Evolutionary conservation across 805 yeast species (phyloP).

Genomic region (Isabelozyma rhagii): DNA sequence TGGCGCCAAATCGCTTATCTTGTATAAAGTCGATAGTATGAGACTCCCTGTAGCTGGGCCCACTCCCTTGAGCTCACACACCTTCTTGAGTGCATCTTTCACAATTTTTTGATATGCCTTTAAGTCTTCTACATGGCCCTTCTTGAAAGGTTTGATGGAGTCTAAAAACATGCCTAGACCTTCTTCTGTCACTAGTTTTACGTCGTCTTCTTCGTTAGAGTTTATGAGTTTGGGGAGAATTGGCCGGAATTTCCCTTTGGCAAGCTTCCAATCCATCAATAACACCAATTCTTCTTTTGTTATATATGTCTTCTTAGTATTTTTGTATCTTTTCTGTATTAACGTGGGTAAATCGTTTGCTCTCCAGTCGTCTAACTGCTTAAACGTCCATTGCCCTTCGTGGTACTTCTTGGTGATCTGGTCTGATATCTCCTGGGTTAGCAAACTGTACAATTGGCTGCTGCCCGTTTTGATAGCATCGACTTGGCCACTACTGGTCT

Average conservation of each 20-base stretch:
- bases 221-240: conserved; percentile 38
- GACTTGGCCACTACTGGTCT: not conserved
- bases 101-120: conserved; percentile 15
- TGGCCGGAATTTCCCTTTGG: conserved; percentile 45
- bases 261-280: conserved; percentile 49
- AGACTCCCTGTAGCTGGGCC: conserved; percentile 53
- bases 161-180: conserved; percentile 19
- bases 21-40: conserved; percentile 30
- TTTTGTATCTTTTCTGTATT: conserved; percentile 19
- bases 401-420: conserved; percentile 23
- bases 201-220: conserved; percentile 29
- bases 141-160: conserved; percentile 2
- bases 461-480: conserved; percentile 9
- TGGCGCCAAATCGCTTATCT: conserved; percentile 24
- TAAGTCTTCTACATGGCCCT: not conserved
- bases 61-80: conserved; percentile 41
- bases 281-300: conserved; percentile 37
- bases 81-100: conserved; percentile 21
- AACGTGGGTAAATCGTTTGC: conserved; percentile 21
- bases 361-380: conserved; percentile 40
- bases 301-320: conserved; percentile 20
- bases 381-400: conserved; percentile 21
- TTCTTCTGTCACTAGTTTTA: conserved; percentile 23
- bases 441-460: conserved; percentile 19
- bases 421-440: conserved; percentile 24